Percentiles rank a stretch among this genome's conserved stretches.
These are phyloP conservation scores for Periglandula ipomoeae DNA, from an alignment of 2,329 filamentous ascomycete genomes.

Conservation along the genomic window DNA sequence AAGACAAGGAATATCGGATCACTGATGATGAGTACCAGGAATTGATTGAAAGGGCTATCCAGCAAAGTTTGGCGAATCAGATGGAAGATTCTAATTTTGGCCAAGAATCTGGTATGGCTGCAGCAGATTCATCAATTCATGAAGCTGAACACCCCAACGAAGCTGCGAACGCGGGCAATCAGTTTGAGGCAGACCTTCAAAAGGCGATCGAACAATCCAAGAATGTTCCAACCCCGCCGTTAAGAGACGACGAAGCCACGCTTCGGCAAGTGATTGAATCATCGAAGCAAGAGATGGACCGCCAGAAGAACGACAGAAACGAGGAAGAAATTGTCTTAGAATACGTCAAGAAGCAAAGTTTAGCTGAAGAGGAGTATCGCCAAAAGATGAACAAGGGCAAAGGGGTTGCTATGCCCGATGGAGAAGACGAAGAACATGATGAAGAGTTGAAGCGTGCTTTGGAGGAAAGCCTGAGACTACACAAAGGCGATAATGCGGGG, in stretches of 20 bases:
- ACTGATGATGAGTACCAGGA: constrained; percentile 50
- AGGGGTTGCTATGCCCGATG: constrained; percentile 17
- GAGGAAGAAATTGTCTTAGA: constrained; percentile 70
- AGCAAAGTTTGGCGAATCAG: constrained; percentile 34
- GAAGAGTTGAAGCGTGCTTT: constrained; percentile 48
- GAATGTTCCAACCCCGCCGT: neutral
- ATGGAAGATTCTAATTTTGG: constrained; percentile 7
- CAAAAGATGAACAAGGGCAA: constrained; percentile 24
- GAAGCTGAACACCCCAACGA: neutral
- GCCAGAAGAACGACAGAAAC: constrained; percentile 33
- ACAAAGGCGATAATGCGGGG: constrained; percentile 18
- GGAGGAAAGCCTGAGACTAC: constrained; percentile 43
- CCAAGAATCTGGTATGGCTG: constrained; percentile 13
- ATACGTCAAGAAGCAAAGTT: constrained; percentile 68
- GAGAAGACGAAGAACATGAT: constrained; percentile 25
- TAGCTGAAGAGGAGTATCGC: constrained; percentile 54
- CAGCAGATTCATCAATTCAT: constrained; percentile 9
- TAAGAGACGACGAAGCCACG: constrained; percentile 15
- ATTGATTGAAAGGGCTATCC: constrained; percentile 46
- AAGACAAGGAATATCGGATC: constrained; percentile 34
- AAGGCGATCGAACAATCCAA: constrained; percentile 32
- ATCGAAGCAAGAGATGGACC: constrained; percentile 33
- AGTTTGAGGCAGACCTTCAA: constrained; percentile 24
- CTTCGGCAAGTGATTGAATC: constrained; percentile 36
- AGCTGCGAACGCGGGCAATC: neutral